These are phyloP conservation scores for Tremella fuciformis DNA, from an alignment of 768 basidiomycete species.

Conservation along the genomic window DNA sequence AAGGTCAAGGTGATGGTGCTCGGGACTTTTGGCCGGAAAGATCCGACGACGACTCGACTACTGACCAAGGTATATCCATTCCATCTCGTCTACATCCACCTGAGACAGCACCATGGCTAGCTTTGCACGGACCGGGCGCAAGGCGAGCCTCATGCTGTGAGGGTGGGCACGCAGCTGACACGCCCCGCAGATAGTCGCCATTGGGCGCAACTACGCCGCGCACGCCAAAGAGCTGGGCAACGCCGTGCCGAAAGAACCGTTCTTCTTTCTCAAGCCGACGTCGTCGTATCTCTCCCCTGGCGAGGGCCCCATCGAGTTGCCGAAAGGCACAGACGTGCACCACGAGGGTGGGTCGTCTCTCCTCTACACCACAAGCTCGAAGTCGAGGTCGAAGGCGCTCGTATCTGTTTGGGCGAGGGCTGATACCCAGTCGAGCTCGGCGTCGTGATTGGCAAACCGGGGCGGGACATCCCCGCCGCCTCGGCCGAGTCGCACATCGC, in stretches of 20 bases:
- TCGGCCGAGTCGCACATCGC: slow-evolving; percentile 76
- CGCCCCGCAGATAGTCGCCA: slow-evolving; percentile 71
- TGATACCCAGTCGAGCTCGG: slow-evolving; percentile 76
- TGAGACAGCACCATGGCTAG: not conserved
- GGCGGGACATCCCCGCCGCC: slow-evolving; percentile 72
- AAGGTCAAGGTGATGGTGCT: too few species aligned
- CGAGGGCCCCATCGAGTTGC: slow-evolving; percentile 75
- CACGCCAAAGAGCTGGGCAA: slow-evolving; percentile 92
- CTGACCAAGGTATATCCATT: too few species aligned
- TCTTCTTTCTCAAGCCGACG: slow-evolving; percentile 98
- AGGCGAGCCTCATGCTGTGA: slow-evolving; percentile 1
- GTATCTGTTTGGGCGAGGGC: too few species aligned
- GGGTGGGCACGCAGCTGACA: not conserved
- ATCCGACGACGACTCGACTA: too few species aligned
- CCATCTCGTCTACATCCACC: not conserved
- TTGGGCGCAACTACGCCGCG: slow-evolving; percentile 85
- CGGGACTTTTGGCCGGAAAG: too few species aligned
- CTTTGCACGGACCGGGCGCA: slow-evolving; percentile 5
- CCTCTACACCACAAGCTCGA: too few species aligned
- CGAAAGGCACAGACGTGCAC: slow-evolving; percentile 75
- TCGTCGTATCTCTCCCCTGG: slow-evolving; percentile 76
- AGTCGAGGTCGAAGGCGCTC: too few species aligned
- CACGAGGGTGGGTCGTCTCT: slow-evolving; percentile 69
- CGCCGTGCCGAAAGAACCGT: slow-evolving; percentile 83
- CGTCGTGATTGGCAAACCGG: slow-evolving; percentile 85